A percentile compares a stretch with the other conserved stretches of the same genome.
Evolutionary conservation across 1,284 basidiomycete species (phyloP).

Genomic region (Cutaneotrichosporon dermatis): DNA sequence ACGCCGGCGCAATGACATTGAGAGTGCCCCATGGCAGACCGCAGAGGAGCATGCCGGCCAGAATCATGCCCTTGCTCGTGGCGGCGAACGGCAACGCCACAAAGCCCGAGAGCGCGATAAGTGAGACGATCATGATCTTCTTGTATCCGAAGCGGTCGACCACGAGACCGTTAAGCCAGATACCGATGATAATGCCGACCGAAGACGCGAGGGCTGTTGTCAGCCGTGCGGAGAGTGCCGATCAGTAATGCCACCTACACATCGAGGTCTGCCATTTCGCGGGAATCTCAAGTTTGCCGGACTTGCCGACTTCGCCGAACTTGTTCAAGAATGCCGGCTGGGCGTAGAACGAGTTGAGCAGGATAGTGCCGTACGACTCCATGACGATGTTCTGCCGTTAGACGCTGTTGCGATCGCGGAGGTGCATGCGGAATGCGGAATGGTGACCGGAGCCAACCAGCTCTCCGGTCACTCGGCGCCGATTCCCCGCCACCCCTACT

Average conservation of each 20-base stretch:
- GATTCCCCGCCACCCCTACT: background rate
- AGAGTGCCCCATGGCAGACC: constrained; percentile 25
- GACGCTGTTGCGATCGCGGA: background rate
- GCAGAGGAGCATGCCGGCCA: constrained; percentile 45
- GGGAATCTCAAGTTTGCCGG: constrained; percentile 26
- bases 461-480: no score
- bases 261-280: constrained; percentile 51
- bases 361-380: constrained; percentile 1
- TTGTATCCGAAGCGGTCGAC: constrained; percentile 10
- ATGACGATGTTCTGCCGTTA: constrained; percentile 6
- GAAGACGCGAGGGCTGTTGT: background rate
- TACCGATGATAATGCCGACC: constrained; percentile 3
- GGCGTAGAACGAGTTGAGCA: constrained; percentile 10
- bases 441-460: no score
- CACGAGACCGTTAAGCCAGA: constrained; percentile 2
- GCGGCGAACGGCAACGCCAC: constrained; percentile 48
- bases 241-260: background rate
- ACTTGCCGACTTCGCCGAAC: constrained; percentile 3
- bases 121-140: constrained; percentile 16
- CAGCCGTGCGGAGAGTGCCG: background rate
- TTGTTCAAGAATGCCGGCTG: constrained; percentile 4
- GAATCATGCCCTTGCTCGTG: constrained; percentile 33
- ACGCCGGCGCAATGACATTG: constrained; percentile 28
- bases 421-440: no score
- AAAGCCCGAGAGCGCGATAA: constrained; percentile 36